A percentile compares a stretch with the other conserved stretches of the same genome.
Evolutionary conservation across 208 protist genomes (phyloP).

Genomic region (Acanthamoeba quina): DNA sequence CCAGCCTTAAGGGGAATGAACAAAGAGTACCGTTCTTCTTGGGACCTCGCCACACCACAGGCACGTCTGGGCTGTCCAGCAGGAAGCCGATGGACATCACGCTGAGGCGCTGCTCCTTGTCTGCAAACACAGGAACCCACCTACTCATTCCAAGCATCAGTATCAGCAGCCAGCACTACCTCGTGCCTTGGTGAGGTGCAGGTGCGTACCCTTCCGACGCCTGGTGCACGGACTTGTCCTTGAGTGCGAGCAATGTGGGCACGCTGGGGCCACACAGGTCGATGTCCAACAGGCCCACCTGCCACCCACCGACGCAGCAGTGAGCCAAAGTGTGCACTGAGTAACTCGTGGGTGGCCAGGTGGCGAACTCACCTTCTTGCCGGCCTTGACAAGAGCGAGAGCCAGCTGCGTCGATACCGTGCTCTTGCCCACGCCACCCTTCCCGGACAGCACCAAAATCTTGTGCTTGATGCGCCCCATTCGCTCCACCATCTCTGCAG

Average conservation of each 20-base stretch:
- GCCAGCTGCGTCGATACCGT: constrained; percentile 16
- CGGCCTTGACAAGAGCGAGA: background rate
- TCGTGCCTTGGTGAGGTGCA: background rate
- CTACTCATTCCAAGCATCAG: constrained; percentile 51
- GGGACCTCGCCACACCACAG: constrained; percentile 99
- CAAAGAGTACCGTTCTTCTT: constrained; percentile 92
- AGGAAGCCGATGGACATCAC: constrained; percentile 99
- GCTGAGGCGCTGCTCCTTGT: constrained; percentile 96
- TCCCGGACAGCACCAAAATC: constrained; percentile 51
- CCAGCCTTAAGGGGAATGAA: background rate
- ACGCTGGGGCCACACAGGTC: constrained; percentile 99
- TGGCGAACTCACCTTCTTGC: background rate
- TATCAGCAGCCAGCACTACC: background rate
- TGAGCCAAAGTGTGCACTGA: background rate
- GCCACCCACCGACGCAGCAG: background rate
- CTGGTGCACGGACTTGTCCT: constrained; percentile 83
- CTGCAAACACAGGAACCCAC: constrained; percentile 94
- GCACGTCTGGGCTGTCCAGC: constrained; percentile 95
- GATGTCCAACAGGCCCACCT: constrained; percentile 99
- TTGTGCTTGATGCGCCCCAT: constrained; percentile 14
- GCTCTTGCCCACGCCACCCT: constrained; percentile 65
- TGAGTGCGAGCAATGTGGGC: constrained; percentile 97
- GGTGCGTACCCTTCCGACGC: background rate
- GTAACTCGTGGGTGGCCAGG: background rate
- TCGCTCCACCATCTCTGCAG: background rate